Evolutionary conservation across 1,139 yeast genomes (phyloP).

Genomic region (Geotrichum restrictum): DNA sequence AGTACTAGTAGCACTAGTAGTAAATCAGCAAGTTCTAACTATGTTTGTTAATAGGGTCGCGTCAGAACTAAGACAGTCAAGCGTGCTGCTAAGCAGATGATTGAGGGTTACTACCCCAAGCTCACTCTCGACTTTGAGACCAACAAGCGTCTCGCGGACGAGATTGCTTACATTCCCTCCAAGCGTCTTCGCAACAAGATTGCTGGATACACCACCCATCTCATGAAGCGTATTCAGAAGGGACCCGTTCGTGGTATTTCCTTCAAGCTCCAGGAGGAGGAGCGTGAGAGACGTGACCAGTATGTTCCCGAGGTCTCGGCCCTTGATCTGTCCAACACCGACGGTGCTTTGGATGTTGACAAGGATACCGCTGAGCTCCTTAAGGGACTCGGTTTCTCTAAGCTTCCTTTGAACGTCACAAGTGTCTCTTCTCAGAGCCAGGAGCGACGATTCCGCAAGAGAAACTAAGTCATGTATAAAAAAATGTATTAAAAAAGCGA

Average conservation of each 20-base stretch:
- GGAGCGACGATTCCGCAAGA: conserved; percentile 91
- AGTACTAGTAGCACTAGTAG: no score
- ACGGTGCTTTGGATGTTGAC: conserved; percentile 96
- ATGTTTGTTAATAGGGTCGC: conserved; percentile 31
- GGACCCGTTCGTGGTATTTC: conserved; percentile 99
- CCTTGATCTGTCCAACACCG: conserved; percentile 92
- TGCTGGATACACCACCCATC: conserved; percentile 99
- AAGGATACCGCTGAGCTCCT: conserved; percentile 96
- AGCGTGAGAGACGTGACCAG: conserved; percentile 99
- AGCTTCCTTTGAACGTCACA: conserved; percentile 87
- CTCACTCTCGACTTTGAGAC: conserved; percentile 99
- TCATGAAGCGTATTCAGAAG: conserved; percentile 99
- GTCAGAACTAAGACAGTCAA: conserved; percentile 91
- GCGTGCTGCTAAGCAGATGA: conserved; percentile 99
- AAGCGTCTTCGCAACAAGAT: conserved; percentile 99
- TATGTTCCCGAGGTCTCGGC: conserved; percentile 99
- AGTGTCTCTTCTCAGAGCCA: conserved; percentile 91
- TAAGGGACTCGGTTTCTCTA: conserved; percentile 86
- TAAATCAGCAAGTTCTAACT: no score
- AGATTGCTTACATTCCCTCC: conserved; percentile 98
- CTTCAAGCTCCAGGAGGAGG: conserved; percentile 99
- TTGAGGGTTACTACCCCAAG: conserved; percentile 99
- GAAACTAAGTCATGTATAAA: conserved; percentile 50
- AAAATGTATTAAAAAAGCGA: conserved; percentile 7
- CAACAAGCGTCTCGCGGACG: conserved; percentile 99